Evolutionary conservation across 1,284 basidiomycete species (phyloP), one percentile per base, ranked within the genome.

Genomic region (Coniophora puteana): DNA sequence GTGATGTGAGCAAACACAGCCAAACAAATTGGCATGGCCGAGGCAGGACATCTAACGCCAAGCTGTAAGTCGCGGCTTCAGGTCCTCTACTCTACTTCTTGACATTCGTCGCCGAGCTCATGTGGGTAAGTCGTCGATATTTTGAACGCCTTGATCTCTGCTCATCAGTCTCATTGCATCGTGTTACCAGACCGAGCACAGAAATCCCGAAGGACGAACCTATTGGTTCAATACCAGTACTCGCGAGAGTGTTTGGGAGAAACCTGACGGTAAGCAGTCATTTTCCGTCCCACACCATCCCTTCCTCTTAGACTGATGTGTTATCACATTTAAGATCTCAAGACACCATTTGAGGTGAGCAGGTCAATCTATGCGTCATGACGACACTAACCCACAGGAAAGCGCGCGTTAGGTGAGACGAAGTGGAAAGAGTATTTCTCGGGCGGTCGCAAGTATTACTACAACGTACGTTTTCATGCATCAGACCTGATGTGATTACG

Each of bases 351-450:
- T 51, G 91, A 93, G 74, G 89, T 89, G 51, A 46, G 68, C 50
- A 43, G 27, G 3, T 18, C 8, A 29, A 20, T 26, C 26, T 11
- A 23, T 20, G n/a, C 40, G 4, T 46, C 12, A 40, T 58, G 12
- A 51, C 26, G 24, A 23, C 33, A 36, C 37, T 49, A 36, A 52
- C 27, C 6, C n/a, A 31, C n/a, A 20, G 28, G 28, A n/a, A 50
- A 93, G 88, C 80, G 81, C 55, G 91, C 91, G n/a, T 67, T 94
- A 44, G 81, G 76, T 29, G 74, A 89, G 62, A 93, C 91, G 13
- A 76, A 80, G 61, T 96, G 93, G 93, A 94, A 93, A 55, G 90
- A 94, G 63, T 95, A 94, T 58, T 85, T 88, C 50, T 89, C 89
- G 4, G 80, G 89, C 40, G 91, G 90, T 20, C 70, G 91, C 48